A percentile compares a stretch with the other conserved stretches of the same genome.
These are phyloP conservation scores for Rossbeevera mucosa DNA, from an alignment of 768 basidiomycete genomes.

Conservation along the genomic window DNA sequence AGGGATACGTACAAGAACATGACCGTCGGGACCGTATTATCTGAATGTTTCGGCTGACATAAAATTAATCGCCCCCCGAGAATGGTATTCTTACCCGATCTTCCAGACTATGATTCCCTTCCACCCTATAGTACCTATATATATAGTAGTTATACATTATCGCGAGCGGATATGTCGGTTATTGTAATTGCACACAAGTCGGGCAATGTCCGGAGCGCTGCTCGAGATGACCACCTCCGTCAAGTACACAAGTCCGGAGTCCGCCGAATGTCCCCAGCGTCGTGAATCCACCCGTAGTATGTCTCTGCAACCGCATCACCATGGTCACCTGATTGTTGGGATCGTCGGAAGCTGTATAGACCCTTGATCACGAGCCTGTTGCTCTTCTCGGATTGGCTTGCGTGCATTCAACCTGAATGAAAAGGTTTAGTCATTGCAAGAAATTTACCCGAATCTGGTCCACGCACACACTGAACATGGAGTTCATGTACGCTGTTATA, in stretches of 20 bases:
- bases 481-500: conserved; percentile 20
- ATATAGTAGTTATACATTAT: background rate
- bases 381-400: conserved; percentile 16
- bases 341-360: background rate
- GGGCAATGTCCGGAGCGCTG: background rate
- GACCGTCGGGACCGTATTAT: no score
- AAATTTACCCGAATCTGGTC: background rate
- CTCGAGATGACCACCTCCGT: background rate
- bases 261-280: background rate
- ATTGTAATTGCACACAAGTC: background rate
- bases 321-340: background rate
- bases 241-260: background rate
- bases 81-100: background rate
- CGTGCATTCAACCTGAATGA: conserved; percentile 13
- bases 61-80: background rate
- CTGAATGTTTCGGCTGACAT: no score
- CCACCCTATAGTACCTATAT: no score
- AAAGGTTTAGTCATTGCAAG: background rate
- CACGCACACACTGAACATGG: conserved; percentile 23
- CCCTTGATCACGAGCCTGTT: background rate
- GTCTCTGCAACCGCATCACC: background rate
- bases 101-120: background rate
- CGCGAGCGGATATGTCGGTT: no score
- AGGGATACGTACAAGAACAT: no score
- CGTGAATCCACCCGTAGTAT: background rate